Evolutionary conservation across 2,329 filamentous ascomycete species (phyloP).

Genomic region (Penicillium sp.): DNA sequence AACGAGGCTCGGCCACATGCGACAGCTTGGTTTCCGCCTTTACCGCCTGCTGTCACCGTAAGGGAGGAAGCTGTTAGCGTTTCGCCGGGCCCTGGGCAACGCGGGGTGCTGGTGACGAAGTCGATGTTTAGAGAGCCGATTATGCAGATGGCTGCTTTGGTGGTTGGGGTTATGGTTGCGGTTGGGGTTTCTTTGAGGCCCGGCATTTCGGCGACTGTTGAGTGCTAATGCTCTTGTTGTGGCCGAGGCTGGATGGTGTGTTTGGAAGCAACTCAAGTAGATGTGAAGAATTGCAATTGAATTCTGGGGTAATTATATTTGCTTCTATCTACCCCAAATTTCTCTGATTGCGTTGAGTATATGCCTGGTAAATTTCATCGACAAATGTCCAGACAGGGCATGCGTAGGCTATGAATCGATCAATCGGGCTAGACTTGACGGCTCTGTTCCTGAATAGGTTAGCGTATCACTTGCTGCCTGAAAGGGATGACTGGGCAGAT

Average conservation of each 20-base stretch:
- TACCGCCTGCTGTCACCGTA: conserved; percentile 54
- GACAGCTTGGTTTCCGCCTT: conserved; percentile 24
- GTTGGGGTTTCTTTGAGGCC: conserved; percentile 3
- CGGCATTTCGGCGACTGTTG: conserved; percentile 5
- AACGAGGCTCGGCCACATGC: conserved; percentile 22
- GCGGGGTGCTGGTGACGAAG: conserved; percentile 76
- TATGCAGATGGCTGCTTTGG: conserved; percentile 59
- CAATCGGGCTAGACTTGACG: conserved; percentile 1
- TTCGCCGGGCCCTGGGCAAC: conserved; percentile 75
- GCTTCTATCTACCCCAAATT: background rate
- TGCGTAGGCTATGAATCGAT: conserved; percentile 1
- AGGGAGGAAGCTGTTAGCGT: conserved; percentile 75
- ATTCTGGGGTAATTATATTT: background rate
- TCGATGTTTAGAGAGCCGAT: conserved; percentile 89
- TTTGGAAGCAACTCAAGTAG: background rate
- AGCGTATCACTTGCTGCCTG: conserved; percentile 2
- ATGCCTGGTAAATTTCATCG: background rate
- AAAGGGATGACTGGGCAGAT: background rate
- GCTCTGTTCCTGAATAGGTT: background rate
- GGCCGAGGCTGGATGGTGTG: background rate
- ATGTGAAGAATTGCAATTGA: background rate
- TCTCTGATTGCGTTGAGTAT: background rate
- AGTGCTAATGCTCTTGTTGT: background rate
- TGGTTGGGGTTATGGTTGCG: background rate
- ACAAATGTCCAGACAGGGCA: background rate